These are phyloP conservation scores for Corrigiola litoralis DNA, from an alignment of 179 eudicot genomes.

Conservation along the genomic window DNA sequence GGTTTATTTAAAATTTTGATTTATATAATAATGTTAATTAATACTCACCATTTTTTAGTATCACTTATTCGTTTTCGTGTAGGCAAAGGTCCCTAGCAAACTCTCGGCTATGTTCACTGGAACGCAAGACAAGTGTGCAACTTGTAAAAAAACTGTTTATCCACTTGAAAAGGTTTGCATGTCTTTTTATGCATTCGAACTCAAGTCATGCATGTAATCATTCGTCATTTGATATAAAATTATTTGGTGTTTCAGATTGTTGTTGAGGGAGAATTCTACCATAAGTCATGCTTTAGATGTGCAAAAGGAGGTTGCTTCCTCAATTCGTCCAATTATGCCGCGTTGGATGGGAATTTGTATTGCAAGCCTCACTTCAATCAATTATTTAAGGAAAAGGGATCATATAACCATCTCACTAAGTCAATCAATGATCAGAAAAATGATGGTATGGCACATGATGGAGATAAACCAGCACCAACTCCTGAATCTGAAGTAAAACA, in stretches of 20 bases:
- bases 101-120: constrained; percentile 75
- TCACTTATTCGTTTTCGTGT: background rate
- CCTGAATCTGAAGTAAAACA: background rate
- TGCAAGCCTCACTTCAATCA: constrained; percentile 91
- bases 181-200: no score
- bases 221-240: no score
- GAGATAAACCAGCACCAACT: constrained; percentile 5
- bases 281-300: constrained; percentile 80
- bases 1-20: no score
- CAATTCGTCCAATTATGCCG: constrained; percentile 65
- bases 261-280: constrained; percentile 75
- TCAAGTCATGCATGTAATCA: no score
- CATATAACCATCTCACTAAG: constrained; percentile 52
- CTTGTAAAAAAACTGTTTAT: constrained; percentile 75
- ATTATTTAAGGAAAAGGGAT: constrained; percentile 78
- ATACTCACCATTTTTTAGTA: no score
- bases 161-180: constrained; percentile 71
- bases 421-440: constrained; percentile 36
- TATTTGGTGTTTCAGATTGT: constrained; percentile 46
- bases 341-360: constrained; percentile 72
- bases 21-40: background rate
- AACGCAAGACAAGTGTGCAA: constrained; percentile 75
- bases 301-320: constrained; percentile 77
- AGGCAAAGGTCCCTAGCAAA: constrained; percentile 60
- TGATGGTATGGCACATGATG: background rate